These are phyloP conservation scores for Cryptosporidium sp. DNA, from an alignment of 169 alveolate species.

Conservation along the genomic window DNA sequence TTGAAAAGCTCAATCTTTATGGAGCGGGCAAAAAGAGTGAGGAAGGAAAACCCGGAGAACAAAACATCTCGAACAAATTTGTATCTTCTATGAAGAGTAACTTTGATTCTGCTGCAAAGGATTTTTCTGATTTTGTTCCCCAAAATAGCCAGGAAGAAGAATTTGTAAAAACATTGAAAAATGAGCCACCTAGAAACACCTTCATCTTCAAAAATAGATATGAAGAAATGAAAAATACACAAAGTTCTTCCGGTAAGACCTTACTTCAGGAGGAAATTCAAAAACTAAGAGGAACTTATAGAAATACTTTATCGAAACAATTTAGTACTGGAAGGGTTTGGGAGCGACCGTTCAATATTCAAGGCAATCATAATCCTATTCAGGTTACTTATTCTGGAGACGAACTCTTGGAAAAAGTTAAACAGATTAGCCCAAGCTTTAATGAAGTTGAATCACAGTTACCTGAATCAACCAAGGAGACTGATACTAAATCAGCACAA, in stretches of 20 bases:
- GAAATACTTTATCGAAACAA: slow-evolving; percentile 24
- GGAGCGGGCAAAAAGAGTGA: slow-evolving; percentile 34
- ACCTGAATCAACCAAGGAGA: background rate
- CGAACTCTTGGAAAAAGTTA: slow-evolving; percentile 12
- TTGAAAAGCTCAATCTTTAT: slow-evolving; percentile 43
- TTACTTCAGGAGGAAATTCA: slow-evolving; percentile 46
- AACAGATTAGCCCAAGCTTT: background rate
- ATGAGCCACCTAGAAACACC: slow-evolving; percentile 18
- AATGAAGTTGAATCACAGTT: background rate
- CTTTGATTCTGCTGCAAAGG: background rate
- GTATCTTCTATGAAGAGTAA: slow-evolving; percentile 20
- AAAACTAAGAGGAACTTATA: slow-evolving; percentile 61
- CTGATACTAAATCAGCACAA: background rate
- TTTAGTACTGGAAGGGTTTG: slow-evolving; percentile 42
- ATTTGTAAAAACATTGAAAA: background rate
- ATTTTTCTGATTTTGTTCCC: slow-evolving; percentile 24
- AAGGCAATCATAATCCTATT: background rate
- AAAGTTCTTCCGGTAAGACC: slow-evolving; percentile 39
- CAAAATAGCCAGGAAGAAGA: slow-evolving; percentile 21
- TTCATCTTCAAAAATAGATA: slow-evolving; percentile 39
- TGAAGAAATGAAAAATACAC: slow-evolving; percentile 58
- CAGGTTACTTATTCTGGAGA: background rate
- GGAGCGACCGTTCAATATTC: slow-evolving; percentile 6
- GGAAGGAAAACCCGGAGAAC: background rate
- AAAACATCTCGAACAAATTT: background rate